phyloP scores from a whole-genome alignment of 768 basidiomycete species.

The Hirschioporus abietinus region DNA sequence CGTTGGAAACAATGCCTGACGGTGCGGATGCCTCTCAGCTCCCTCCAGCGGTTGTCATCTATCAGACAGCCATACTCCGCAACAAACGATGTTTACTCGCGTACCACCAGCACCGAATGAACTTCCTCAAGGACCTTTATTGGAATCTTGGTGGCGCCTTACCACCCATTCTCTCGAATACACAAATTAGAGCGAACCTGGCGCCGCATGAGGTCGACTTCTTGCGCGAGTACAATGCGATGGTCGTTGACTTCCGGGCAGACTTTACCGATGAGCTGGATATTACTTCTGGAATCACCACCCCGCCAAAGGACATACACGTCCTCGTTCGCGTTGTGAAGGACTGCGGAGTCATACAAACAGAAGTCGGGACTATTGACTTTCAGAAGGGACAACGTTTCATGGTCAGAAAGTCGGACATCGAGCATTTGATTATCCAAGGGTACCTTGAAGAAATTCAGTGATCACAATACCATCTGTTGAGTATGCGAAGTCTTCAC shows the following conservation, averaged over 20 bases:
- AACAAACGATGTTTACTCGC: conserved; percentile 96
- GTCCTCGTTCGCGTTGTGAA: conserved; percentile 81
- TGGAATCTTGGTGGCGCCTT: conserved; percentile 87
- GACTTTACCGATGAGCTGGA: conserved; percentile 86
- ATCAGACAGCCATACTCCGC: conserved; percentile 83
- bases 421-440: conserved; percentile 92
- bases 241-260: conserved; percentile 77
- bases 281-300: conserved; percentile 74
- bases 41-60: conserved; percentile 63
- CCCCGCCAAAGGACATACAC: conserved; percentile 86
- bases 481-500: neutral
- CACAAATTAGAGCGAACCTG: conserved; percentile 65
- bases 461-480: neutral
- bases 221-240: conserved; percentile 71
- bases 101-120: conserved; percentile 84
- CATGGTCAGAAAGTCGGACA: conserved; percentile 80
- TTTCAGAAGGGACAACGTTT: conserved; percentile 88
- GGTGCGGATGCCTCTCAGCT: conserved; percentile 13
- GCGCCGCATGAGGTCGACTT: conserved; percentile 84
- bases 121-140: conserved; percentile 80
- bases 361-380: conserved; percentile 86
- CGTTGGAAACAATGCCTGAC: conserved; percentile 27
- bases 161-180: conserved; percentile 68
- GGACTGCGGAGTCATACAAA: conserved; percentile 90
- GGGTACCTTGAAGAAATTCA: conserved; percentile 85